A percentile compares a stretch with the other conserved stretches of the same genome.
phyloP scores from a whole-genome alignment of 345 rosid species.

The Camelina laxa region DNA sequence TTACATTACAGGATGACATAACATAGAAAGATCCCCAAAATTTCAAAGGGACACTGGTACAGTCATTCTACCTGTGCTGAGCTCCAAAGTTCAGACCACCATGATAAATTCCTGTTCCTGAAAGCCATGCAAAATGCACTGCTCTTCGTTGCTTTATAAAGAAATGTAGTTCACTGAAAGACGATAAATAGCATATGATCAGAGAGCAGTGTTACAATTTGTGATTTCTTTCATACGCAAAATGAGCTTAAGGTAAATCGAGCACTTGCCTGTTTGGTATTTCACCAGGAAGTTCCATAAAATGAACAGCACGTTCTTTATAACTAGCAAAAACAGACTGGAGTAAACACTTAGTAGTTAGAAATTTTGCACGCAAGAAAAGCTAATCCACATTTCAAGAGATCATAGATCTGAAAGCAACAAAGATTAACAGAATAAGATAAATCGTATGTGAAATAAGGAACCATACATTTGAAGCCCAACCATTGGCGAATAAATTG shows the following conservation, averaged over 20 bases:
- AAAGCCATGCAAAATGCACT: conserved; percentile 98
- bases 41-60: conserved; percentile 19
- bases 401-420: conserved; percentile 23
- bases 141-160: conserved; percentile 98
- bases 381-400: conserved; percentile 9
- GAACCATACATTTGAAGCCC: conserved; percentile 20
- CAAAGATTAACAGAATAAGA: conserved; percentile 6
- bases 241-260: conserved; percentile 24
- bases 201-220: conserved; percentile 26
- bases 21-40: conserved; percentile 35
- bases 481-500: conserved; percentile 1
- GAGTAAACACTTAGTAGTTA: conserved; percentile 24
- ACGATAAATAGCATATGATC: conserved; percentile 34
- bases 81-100: conserved; percentile 97
- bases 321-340: conserved; percentile 92
- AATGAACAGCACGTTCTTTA: conserved; percentile 92
- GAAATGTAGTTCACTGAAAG: conserved; percentile 88
- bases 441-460: conserved; percentile 3
- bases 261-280: conserved; percentile 88
- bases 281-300: conserved; percentile 99
- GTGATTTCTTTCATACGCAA: conserved; percentile 27
- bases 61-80: conserved; percentile 70
- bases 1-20: conserved; percentile 27
- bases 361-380: conserved; percentile 16
- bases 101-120: conserved; percentile 96